Base-by-base conservation (phyloP, 208 protist species). In the Trypanosoma caninum region DNA sequence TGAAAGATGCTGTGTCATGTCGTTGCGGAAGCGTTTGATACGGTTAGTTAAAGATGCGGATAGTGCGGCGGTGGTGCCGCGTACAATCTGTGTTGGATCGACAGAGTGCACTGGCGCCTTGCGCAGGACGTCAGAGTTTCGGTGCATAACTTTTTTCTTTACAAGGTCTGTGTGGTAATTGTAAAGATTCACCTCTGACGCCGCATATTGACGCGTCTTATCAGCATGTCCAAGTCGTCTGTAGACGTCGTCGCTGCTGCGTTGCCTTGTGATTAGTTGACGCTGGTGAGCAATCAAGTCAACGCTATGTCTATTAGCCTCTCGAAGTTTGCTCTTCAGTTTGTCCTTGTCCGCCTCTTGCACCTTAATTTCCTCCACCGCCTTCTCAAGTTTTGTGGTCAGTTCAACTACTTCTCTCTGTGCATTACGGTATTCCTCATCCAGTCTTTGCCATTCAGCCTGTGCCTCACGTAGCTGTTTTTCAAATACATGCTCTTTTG, bases 371-470 rank as follows among this genome's bases (percentile, higher is more conserved):
- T 62, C 50, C 9, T 33, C 28, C 27, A 40, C 34, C 14, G 50
- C 56, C 52, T 56, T 44, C 20, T 57, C 38, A 40, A 74, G 69
- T 27, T 69, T 51, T 16, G 45, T 38, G 8, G 60, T 69, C 1
- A 74, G 37, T 16, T 68, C 69, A 1, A 38, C 42, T 7, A 69
- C 31, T 44, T 69, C 60, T 16, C 51, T 41, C 46, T 69, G 33
- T 3, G 61, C 38, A 42, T 40, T 63, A 3, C 40, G 52, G n/a
- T 54, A 38, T 27, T 59, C 54, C 37, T 62, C 61, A 44, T 73
- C 50, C 22, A 73, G 34, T 42, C 55, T 65, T 22, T 66, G 59
- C 59, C 59, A 67, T 25, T 66, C 58, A 1, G 38, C 16, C 27
- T 69, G 59, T 4, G 47, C 55, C 10, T 69, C 54, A 46, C 53